A percentile compares a stretch with the other conserved stretches of the same genome.
These are phyloP conservation scores for Fusarium austroafricanum DNA, from an alignment of 2,329 filamentous ascomycete species.

Conservation along the genomic window DNA sequence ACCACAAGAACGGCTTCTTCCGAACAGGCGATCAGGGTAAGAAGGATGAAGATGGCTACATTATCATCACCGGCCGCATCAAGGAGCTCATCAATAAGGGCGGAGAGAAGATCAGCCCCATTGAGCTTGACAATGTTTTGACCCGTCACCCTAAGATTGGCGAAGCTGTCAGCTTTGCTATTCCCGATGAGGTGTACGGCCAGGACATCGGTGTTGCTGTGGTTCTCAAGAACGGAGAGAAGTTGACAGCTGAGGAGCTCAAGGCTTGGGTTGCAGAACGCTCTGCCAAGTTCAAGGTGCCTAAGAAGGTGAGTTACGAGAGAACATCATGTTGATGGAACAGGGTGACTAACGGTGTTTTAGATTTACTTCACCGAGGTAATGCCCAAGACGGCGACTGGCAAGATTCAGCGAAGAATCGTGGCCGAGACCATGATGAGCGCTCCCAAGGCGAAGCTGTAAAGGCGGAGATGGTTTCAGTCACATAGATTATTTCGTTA, in stretches of 20 bases:
- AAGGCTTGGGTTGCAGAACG: constrained; percentile 75
- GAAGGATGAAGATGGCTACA: constrained; percentile 81
- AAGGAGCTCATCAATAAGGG: constrained; percentile 95
- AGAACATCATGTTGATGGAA: neutral
- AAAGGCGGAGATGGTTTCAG: constrained; percentile 40
- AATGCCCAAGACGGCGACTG: constrained; percentile 93
- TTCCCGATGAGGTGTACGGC: constrained; percentile 84
- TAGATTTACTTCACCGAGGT: constrained; percentile 83
- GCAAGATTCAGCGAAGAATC: constrained; percentile 86
- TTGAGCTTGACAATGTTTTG: constrained; percentile 86
- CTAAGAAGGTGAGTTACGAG: constrained; percentile 73
- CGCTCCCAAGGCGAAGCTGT: constrained; percentile 65
- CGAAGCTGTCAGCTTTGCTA: constrained; percentile 86
- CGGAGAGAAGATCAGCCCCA: constrained; percentile 89
- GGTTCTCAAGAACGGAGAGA: constrained; percentile 75
- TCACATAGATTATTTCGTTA: neutral
- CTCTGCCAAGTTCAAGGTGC: constrained; percentile 86
- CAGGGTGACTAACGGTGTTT: constrained; percentile 1
- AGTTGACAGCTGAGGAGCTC: constrained; percentile 68
- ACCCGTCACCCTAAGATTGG: constrained; percentile 77
- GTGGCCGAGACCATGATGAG: constrained; percentile 89
- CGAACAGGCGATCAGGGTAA: constrained; percentile 89
- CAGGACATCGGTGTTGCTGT: constrained; percentile 84
- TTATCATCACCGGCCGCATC: constrained; percentile 90
- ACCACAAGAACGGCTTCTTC: constrained; percentile 83